Evolutionary conservation across 495 filamentous ascomycete species (phyloP), one percentile per base, ranked within the genome.

Genomic region (Ramalina peruviana): DNA sequence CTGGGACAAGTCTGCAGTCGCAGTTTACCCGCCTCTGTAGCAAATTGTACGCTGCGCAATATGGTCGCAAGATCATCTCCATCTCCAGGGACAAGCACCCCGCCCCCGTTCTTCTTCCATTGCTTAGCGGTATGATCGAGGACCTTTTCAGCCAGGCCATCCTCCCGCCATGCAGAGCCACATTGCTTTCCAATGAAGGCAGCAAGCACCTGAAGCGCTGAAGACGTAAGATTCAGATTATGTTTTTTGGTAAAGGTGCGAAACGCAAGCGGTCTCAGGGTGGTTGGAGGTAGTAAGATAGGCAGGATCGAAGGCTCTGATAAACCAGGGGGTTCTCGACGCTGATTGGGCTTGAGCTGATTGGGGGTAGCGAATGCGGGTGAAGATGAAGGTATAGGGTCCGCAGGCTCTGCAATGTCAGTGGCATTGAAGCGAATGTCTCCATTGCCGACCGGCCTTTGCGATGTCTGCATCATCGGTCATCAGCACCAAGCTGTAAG

Each of bases 241-340:
- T 98, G 87, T 59, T 98, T 98, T 67, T 95, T 94, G 6, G 92
- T 98, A 56, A 98, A 93, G 0, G 86, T 90, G 37, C 92, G 83
- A 62, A 98, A 97, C 38, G 92, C 92, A 33, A 96, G 72, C 6
- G 92, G 93, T 55, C 92, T 78, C 33, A 98, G 72, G 0, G 86
- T 90, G 20, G 85, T 78, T 3, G 88, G 83, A 16, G 88, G 88
- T 27, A 98, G 83, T 33, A 90, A 64, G 48, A 98, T 88, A 12
- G 92, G 86, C 6, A 97, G 71, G 44, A 95, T 81, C 17, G 85
- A 86, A 0, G 84, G 76, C 56, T 85, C 84, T 13, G 72, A 63
- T 33, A 33, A 12, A 33, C 6, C 12, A 52, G 63, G 64, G 53
- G 67, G 75, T 56, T 63, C 72, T 19, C 57, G 53, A 38, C 67